These are phyloP conservation scores for Fusarium nurragi DNA, from an alignment of 2,329 filamentous ascomycete species.

Conservation along the genomic window DNA sequence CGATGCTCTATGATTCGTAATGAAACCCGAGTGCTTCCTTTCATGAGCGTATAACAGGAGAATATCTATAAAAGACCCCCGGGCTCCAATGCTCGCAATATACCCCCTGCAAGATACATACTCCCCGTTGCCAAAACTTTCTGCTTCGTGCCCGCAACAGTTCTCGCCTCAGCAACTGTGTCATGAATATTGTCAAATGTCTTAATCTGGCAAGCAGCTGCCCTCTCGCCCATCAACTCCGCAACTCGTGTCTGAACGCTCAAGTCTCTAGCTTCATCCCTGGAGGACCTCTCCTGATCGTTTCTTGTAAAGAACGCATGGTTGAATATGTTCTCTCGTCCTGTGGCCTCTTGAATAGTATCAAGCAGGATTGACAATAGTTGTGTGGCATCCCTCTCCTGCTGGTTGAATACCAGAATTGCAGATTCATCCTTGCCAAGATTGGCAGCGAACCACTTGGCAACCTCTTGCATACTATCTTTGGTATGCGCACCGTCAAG, in stretches of 20 bases:
- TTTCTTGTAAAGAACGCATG: slow-evolving; percentile 87
- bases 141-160: slow-evolving; percentile 54
- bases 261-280: slow-evolving; percentile 55
- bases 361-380: slow-evolving; percentile 71
- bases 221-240: slow-evolving; percentile 65
- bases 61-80: slow-evolving; percentile 48
- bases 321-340: slow-evolving; percentile 63
- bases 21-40: not conserved
- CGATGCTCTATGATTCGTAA: slow-evolving; percentile 51
- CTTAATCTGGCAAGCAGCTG: slow-evolving; percentile 56
- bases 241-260: slow-evolving; percentile 75
- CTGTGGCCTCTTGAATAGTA: slow-evolving; percentile 57
- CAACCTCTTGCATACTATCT: slow-evolving; percentile 81
- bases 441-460: slow-evolving; percentile 75
- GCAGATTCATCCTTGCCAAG: slow-evolving; percentile 48
- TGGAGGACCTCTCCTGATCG: slow-evolving; percentile 48
- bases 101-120: slow-evolving; percentile 82
- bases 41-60: not conserved
- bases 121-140: slow-evolving; percentile 83
- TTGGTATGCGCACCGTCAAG: slow-evolving; percentile 90
- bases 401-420: slow-evolving; percentile 90
- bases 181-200: slow-evolving; percentile 76
- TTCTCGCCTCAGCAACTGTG: slow-evolving; percentile 68
- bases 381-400: slow-evolving; percentile 77
- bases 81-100: slow-evolving; percentile 75